Evolutionary conservation across 148 eudicot species (phyloP).

Genomic region (Chenopodium berlandieri): DNA sequence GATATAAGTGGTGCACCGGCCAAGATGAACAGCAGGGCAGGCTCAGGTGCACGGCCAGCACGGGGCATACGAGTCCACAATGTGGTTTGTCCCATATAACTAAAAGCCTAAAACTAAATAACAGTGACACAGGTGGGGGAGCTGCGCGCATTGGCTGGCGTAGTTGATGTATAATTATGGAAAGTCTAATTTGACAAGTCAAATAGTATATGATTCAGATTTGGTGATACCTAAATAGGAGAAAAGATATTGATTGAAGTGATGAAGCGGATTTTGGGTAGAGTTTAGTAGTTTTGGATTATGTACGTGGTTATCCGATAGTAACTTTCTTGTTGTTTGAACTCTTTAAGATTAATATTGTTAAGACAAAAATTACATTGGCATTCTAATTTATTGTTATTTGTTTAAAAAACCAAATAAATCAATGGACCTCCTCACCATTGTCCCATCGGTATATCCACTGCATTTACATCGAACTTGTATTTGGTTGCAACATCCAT

Average conservation of each 20-base stretch:
- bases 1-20: not conserved
- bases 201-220: not conserved
- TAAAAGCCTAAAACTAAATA: not conserved
- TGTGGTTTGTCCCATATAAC: not conserved
- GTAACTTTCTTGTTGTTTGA: too few species aligned
- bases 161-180: not conserved
- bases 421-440: too few species aligned
- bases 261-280: not conserved
- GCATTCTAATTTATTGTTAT: too few species aligned
- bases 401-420: too few species aligned
- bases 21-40: not conserved
- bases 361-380: too few species aligned
- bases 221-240: not conserved
- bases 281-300: not conserved
- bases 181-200: not conserved
- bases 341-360: too few species aligned
- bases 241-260: constrained; percentile 4
- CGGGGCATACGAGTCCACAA: not conserved
- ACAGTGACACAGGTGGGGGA: not conserved
- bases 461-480: too few species aligned
- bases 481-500: too few species aligned
- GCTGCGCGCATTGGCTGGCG: not conserved
- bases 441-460: too few species aligned
- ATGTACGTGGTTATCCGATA: not conserved
- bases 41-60: constrained; percentile 2